Base-by-base conservation (phyloP, 2,329 filamentous ascomycete genomes). In the Aspergillus clavatus region DNA sequence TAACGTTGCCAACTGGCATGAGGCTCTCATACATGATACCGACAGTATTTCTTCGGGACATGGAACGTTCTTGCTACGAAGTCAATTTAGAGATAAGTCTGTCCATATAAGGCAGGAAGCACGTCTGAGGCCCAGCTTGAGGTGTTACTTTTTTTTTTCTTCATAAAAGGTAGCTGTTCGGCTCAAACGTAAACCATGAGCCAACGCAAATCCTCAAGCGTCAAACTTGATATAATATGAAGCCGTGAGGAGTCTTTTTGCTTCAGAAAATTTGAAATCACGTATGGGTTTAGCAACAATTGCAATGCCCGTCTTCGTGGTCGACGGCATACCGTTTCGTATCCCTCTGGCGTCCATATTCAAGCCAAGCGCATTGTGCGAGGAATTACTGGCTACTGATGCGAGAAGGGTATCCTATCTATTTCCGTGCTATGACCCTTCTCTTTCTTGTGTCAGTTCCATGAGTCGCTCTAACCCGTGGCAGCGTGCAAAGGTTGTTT, bases 241-340 rank as follows among this genome's bases (percentile, higher is more conserved):
- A 8, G 28, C 28, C 16, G n/a, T 16, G 1, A 8, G 31, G 7
- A 6, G 10, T 35, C 3, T 5, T 35, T 36, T 10, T 16, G n/a
- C n/a, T n/a, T n/a, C 14, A 27, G 16, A 35, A 16, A 36, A n/a
- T 10, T 24, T 21, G 1, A 10, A 7, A 8, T 12, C 3, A 7
- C 19, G 11, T 31, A 5, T 5, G 6, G n/a, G 16, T 21, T 33
- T 10, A 45, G 22, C 16, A 26, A 27, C 12, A 18, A 37, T 19
- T 21, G 14, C 12, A 26, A 55, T 55, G 53, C 53, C 51, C 14
- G 27, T 46, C 18, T 40, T 54, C 27, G 24, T 49, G 16, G 40
- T 50, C 6, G 43, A 52, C 18, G 47, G 51, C 35, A 50, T 36
- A 29, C 38, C 16, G 19, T 49, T 49, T 19, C 39, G 21, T 21